Conservation (phyloP, 306 rosid species). For the Vachellia pachyceras region DNA sequence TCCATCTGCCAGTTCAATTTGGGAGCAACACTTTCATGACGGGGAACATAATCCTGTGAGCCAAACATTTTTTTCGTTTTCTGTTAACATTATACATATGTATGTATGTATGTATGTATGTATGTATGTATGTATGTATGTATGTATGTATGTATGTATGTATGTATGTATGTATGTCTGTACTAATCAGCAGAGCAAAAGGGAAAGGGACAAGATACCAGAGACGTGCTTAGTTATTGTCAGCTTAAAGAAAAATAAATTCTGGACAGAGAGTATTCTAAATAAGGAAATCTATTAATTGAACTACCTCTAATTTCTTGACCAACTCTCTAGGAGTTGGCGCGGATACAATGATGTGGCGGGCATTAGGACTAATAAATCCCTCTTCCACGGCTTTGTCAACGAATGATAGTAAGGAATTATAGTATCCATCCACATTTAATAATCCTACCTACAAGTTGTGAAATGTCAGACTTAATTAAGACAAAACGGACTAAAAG, state of each 20-base stretch:
- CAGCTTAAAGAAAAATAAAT: neutral
- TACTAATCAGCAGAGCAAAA: conserved; percentile 15
- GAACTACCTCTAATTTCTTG: conserved; percentile 89
- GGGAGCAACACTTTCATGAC: conserved; percentile 94
- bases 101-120: too few relatives aligned
- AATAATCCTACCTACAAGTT: conserved; percentile 85
- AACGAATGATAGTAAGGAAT: conserved; percentile 83
- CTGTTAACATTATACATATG: neutral
- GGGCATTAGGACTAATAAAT: conserved; percentile 90
- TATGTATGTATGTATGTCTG: neutral
- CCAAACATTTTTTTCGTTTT: conserved; percentile 16
- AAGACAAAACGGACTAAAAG: neutral
- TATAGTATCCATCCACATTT: conserved; percentile 96
- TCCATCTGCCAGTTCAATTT: conserved; percentile 90
- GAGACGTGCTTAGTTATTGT: conserved; percentile 12
- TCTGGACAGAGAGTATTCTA: too few relatives aligned
- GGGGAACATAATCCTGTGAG: conserved; percentile 84
- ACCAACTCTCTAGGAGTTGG: conserved; percentile 92
- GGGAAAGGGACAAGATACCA: conserved; percentile 9
- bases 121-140: too few relatives aligned
- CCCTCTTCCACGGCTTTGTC: conserved; percentile 99
- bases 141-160: too few relatives aligned
- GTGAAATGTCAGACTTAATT: conserved; percentile 28
- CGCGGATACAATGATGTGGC: conserved; percentile 94
- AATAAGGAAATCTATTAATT: neutral